A percentile compares a stretch with the other conserved stretches of the same genome.
These are phyloP conservation scores for Fusarium hostae DNA, from an alignment of 2,329 filamentous ascomycete species.

Conservation along the genomic window DNA sequence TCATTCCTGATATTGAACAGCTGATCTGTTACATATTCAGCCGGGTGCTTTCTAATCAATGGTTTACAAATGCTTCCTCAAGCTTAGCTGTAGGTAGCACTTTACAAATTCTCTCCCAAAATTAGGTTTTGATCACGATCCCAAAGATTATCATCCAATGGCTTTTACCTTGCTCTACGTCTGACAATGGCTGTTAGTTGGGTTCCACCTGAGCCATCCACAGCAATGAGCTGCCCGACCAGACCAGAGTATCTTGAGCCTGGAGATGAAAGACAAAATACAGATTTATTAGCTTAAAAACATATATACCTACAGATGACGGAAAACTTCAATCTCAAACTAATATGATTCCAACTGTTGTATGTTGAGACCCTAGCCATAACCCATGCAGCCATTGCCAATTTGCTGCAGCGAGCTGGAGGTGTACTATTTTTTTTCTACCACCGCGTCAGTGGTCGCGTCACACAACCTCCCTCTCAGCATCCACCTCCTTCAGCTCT, in stretches of 20 bases:
- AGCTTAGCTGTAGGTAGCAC: not conserved
- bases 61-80: not conserved
- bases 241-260: not conserved
- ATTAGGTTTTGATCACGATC: not conserved
- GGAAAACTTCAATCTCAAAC: not conserved
- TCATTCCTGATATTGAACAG: not conserved
- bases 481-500: conserved; percentile 18
- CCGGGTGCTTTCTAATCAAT: not conserved
- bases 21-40: not conserved
- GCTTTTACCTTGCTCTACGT: no score
- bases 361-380: not conserved
- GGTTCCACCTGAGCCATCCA: not conserved
- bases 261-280: not conserved
- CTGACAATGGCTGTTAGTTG: not conserved
- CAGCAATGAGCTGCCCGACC: not conserved
- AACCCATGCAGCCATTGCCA: not conserved
- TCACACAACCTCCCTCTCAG: conserved; percentile 41
- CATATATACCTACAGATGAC: not conserved
- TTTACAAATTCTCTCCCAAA: not conserved
- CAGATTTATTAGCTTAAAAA: not conserved
- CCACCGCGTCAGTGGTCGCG: conserved; percentile 16
- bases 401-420: conserved; percentile 2
- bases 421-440: conserved; percentile 15
- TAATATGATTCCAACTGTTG: not conserved
- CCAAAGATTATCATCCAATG: not conserved